Percentiles rank a stretch among this genome's conserved stretches.
Conservation (phyloP, 1,284 basidiomycete genomes). For the Ganoderma lucidum region DNA sequence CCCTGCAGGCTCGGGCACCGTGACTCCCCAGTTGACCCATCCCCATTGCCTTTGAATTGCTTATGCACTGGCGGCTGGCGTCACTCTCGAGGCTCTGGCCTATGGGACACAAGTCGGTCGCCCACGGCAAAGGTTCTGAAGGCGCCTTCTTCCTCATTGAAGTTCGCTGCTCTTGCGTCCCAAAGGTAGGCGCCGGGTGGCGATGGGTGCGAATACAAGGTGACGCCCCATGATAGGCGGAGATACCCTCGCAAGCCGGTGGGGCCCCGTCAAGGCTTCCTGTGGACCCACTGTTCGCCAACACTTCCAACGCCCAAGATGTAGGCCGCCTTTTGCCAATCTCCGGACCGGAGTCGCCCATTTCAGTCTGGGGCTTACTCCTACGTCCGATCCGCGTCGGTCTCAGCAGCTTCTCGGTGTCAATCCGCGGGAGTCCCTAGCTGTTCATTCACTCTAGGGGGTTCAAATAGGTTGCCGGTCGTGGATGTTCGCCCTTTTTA, state of each 20-base stretch:
- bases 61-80: neutral
- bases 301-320: slow-evolving; percentile 2
- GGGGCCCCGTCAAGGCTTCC: neutral
- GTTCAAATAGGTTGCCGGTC: slow-evolving; percentile 13
- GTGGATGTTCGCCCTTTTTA: neutral
- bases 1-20: neutral
- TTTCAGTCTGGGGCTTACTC: neutral
- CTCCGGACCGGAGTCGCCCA: slow-evolving; percentile 7
- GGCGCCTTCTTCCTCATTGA: neutral
- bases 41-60: neutral
- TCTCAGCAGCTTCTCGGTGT: neutral
- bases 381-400: slow-evolving; percentile 10
- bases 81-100: neutral
- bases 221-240: slow-evolving; percentile 14
- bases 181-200: neutral
- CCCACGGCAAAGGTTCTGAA: neutral
- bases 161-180: neutral
- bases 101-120: neutral
- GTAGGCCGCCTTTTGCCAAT: slow-evolving; percentile 5
- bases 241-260: slow-evolving; percentile 6
- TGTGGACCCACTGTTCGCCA: slow-evolving; percentile 6
- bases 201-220: neutral
- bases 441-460: slow-evolving; percentile 1
- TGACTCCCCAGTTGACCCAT: neutral
- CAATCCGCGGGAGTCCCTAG: neutral